Evolutionary conservation across 306 rosid genomes (phyloP).

Genomic region (Astragalus membranaceus): DNA sequence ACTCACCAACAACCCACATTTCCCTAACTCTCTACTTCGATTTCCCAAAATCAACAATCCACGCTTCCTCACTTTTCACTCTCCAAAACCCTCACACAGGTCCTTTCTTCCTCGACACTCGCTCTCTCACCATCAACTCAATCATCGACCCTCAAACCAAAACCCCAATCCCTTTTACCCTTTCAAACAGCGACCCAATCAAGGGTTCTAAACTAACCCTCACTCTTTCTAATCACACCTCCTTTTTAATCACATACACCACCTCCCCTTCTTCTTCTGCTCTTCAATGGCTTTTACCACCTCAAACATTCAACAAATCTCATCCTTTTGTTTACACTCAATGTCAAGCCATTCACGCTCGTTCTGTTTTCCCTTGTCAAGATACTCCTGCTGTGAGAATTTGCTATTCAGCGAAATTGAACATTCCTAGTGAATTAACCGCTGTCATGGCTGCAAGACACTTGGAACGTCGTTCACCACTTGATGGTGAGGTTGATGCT

Average conservation of each 20-base stretch:
- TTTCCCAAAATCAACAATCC: slow-evolving; percentile 52
- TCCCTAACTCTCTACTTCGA: slow-evolving; percentile 64
- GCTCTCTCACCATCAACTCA: slow-evolving; percentile 55
- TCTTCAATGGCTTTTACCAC: slow-evolving; percentile 80
- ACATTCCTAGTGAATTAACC: slow-evolving; percentile 53
- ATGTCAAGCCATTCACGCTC: slow-evolving; percentile 91
- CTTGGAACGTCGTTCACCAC: slow-evolving; percentile 40
- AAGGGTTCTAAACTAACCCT: slow-evolving; percentile 55
- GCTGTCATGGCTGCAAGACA: slow-evolving; percentile 80
- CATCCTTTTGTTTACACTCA: slow-evolving; percentile 83
- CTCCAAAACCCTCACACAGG: slow-evolving; percentile 50
- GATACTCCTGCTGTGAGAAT: slow-evolving; percentile 90
- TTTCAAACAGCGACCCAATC: slow-evolving; percentile 43
- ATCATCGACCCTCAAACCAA: slow-evolving; percentile 36
- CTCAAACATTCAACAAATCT: slow-evolving; percentile 65
- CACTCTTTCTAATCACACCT: slow-evolving; percentile 47
- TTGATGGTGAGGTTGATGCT: slow-evolving; percentile 35
- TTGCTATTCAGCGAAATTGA: slow-evolving; percentile 42
- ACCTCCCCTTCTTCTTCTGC: slow-evolving; percentile 80
- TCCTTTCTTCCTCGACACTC: slow-evolving; percentile 67
- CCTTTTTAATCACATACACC: slow-evolving; percentile 44
- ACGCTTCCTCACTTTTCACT: slow-evolving; percentile 57
- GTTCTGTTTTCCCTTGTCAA: slow-evolving; percentile 81
- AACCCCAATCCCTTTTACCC: slow-evolving; percentile 39
- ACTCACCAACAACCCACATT: slow-evolving; percentile 46